Conservation (phyloP, 768 basidiomycete species). For the Suillus sp. region DNA sequence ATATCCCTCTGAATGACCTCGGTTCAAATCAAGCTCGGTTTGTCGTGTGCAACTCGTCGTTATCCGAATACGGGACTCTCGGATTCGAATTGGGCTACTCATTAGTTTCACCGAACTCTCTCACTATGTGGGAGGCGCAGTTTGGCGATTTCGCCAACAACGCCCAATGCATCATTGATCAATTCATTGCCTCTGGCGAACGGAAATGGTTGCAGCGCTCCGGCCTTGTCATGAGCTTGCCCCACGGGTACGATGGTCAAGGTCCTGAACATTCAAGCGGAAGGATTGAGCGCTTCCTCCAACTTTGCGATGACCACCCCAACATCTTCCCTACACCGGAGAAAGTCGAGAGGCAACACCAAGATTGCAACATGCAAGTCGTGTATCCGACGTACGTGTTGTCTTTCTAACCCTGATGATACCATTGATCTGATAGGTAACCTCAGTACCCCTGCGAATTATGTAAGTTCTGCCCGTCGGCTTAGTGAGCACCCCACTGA, state of each 20-base stretch:
- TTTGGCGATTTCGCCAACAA: slow-evolving; percentile 99
- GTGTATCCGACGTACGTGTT: slow-evolving; percentile 87
- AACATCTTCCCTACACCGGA: slow-evolving; percentile 83
- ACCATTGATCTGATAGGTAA: slow-evolving; percentile 14
- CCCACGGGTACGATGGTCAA: slow-evolving; percentile 98
- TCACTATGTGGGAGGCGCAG: slow-evolving; percentile 99
- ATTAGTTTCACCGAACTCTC: slow-evolving; percentile 87
- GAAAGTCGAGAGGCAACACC: slow-evolving; percentile 93
- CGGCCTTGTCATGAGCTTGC: slow-evolving; percentile 85
- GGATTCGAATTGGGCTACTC: slow-evolving; percentile 99
- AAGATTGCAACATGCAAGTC: slow-evolving; percentile 99
- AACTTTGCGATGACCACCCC: slow-evolving; percentile 97
- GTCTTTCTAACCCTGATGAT: neutral
- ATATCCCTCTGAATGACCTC: slow-evolving; percentile 87
- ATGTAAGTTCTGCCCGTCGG: slow-evolving; percentile 46
- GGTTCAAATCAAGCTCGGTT: slow-evolving; percentile 88
- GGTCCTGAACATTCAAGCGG: slow-evolving; percentile 98
- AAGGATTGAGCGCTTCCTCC: slow-evolving; percentile 93
- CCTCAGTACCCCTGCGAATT: slow-evolving; percentile 88
- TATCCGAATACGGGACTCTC: slow-evolving; percentile 93
- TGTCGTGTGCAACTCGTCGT: slow-evolving; percentile 93
- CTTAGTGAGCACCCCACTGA: slow-evolving; percentile 9
- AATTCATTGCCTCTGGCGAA: slow-evolving; percentile 97
- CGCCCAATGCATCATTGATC: slow-evolving; percentile 97
- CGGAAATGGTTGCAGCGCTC: slow-evolving; percentile 96